These are phyloP conservation scores for Fusarium bactridioides DNA, from an alignment of 2,329 filamentous ascomycete genomes.

Conservation along the genomic window DNA sequence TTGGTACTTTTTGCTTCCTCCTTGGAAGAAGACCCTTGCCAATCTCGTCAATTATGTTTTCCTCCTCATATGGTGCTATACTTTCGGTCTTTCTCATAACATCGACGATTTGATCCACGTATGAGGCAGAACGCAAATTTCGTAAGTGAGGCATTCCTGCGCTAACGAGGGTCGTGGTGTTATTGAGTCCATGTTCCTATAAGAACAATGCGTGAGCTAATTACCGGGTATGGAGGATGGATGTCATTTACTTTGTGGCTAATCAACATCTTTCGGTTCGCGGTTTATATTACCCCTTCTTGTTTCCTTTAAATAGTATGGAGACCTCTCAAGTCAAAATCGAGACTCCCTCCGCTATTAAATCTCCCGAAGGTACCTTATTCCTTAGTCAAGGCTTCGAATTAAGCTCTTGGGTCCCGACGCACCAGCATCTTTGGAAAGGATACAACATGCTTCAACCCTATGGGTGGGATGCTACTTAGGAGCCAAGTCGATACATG, in stretches of 20 bases:
- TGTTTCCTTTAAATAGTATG: neutral
- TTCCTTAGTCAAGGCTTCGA: neutral
- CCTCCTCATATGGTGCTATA: neutral
- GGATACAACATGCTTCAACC: neutral
- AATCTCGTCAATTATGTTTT: neutral
- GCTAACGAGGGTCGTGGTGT: neutral
- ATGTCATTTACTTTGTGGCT: neutral
- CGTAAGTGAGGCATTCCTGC: neutral
- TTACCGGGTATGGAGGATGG: neutral
- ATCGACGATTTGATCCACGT: neutral
- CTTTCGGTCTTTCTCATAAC: neutral
- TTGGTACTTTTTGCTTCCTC: neutral
- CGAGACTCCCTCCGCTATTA: no score
- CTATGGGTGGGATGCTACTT: neutral
- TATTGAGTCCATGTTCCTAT: neutral
- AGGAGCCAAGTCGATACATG: neutral
- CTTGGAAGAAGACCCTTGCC: accelerated
- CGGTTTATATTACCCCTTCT: neutral
- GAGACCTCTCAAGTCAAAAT: neutral
- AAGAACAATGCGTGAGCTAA: neutral
- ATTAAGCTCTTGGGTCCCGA: neutral
- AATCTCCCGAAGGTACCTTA: neutral
- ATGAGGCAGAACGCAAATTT: neutral
- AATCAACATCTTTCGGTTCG: neutral
- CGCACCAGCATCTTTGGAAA: neutral